Evolutionary conservation across 306 rosid genomes (phyloP).

Genomic region (Lithocarpus polystachyus): DNA sequence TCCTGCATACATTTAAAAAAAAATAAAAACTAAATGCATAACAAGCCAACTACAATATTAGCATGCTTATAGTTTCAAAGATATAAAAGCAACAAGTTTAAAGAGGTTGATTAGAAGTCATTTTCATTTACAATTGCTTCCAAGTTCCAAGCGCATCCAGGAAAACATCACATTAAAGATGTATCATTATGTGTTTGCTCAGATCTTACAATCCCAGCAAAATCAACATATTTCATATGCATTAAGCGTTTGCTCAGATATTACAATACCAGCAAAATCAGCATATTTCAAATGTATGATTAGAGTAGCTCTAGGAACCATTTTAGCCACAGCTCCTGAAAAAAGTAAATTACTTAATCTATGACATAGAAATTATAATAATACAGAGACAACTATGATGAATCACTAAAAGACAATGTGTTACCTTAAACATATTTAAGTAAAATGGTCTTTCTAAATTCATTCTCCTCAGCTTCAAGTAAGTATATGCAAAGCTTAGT

Average conservation of each 20-base stretch:
- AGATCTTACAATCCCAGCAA: background rate
- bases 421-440: constrained; percentile 87
- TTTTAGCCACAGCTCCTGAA: background rate
- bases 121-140: background rate
- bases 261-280: background rate
- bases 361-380: constrained; percentile 2
- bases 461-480: constrained; percentile 75
- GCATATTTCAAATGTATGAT: background rate
- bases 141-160: background rate
- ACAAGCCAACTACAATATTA: background rate
- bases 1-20: constrained; percentile 43
- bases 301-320: background rate
- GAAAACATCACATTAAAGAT: background rate
- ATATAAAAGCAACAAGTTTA: background rate
- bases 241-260: background rate
- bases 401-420: constrained; percentile 3
- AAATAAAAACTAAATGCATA: background rate
- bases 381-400: background rate
- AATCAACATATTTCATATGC: background rate
- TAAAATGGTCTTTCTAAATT: constrained; percentile 65
- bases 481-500: constrained; percentile 89
- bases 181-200: background rate
- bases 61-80: background rate
- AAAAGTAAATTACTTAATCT: background rate
- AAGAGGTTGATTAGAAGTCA: background rate